Percentiles rank a stretch among this genome's conserved stretches.
Evolutionary conservation across 2,329 filamentous ascomycete genomes (phyloP).

Genomic region (Fusarium continuum): DNA sequence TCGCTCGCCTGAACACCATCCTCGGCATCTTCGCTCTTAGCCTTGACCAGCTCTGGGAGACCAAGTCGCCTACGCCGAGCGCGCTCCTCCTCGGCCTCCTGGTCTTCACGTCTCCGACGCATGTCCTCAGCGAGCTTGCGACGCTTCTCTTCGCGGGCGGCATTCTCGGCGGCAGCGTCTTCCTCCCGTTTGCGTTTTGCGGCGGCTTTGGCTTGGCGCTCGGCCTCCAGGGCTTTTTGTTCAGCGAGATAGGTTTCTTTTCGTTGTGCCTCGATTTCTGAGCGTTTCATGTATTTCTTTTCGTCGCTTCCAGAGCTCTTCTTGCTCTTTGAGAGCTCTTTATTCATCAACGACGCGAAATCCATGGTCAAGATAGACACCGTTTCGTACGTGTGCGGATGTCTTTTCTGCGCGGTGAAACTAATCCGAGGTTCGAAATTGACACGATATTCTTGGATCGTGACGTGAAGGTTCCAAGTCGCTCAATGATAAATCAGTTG

Average conservation of each 20-base stretch:
- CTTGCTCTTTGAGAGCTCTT: slow-evolving; percentile 88
- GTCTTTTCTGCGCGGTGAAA: background rate
- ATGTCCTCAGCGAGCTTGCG: slow-evolving; percentile 84
- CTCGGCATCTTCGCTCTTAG: slow-evolving; percentile 52
- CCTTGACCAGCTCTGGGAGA: slow-evolving; percentile 72
- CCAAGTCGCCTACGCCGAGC: slow-evolving; percentile 79
- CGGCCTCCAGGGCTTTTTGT: slow-evolving; percentile 76
- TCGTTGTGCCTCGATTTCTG: slow-evolving; percentile 85
- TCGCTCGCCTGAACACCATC: slow-evolving; percentile 60
- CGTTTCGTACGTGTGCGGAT: background rate
- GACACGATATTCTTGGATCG: background rate
- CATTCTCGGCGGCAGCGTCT: slow-evolving; percentile 76
- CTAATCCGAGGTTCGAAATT: background rate
- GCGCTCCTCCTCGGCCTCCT: slow-evolving; percentile 77
- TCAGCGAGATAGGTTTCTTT: slow-evolving; percentile 82
- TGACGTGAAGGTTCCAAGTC: background rate
- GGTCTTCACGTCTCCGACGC: slow-evolving; percentile 71
- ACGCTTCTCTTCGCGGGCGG: slow-evolving; percentile 82
- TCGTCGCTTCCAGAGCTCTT: slow-evolving; percentile 53
- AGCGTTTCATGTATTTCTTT: slow-evolving; percentile 85
- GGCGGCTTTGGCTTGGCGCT: slow-evolving; percentile 73
- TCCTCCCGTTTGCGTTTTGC: slow-evolving; percentile 92
- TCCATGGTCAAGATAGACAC: slow-evolving; percentile 71
- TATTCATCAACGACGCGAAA: slow-evolving; percentile 92
- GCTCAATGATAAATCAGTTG: background rate